Conservation (phyloP, 148 eudicot genomes). For the Agrostemma githago region DNA sequence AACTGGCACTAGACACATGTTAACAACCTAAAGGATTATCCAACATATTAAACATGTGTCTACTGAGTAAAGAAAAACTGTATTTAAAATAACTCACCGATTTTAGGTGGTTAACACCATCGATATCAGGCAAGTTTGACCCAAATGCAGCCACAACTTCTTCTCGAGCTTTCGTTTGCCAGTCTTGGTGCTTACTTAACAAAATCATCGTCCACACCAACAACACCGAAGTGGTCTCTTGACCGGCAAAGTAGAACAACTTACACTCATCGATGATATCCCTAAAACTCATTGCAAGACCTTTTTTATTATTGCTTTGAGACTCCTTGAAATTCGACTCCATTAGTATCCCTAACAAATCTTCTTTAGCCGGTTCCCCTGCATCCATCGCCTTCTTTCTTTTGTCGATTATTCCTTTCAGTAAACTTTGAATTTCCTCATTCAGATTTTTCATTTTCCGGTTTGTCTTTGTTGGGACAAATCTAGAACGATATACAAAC, state of each 20-base stretch:
- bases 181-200: slow-evolving; percentile 35
- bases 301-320: slow-evolving; percentile 7
- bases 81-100: background rate
- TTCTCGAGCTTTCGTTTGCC: slow-evolving; percentile 37
- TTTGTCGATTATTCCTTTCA: slow-evolving; percentile 24
- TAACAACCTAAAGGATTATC: too few species aligned
- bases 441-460: slow-evolving; percentile 17
- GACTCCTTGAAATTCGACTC: slow-evolving; percentile 26
- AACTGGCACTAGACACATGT: too few species aligned
- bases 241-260: slow-evolving; percentile 43
- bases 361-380: slow-evolving; percentile 25
- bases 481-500: slow-evolving; percentile 9
- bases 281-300: slow-evolving; percentile 21
- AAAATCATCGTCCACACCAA: slow-evolving; percentile 37
- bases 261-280: slow-evolving; percentile 38
- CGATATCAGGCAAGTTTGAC: slow-evolving; percentile 28
- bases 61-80: too few species aligned
- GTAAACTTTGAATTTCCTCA: slow-evolving; percentile 5
- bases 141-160: slow-evolving; percentile 34
- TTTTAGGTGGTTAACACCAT: slow-evolving; percentile 7
- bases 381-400: slow-evolving; percentile 31
- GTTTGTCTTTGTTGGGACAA: slow-evolving; percentile 33
- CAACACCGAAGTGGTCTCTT: slow-evolving; percentile 35
- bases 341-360: slow-evolving; percentile 33
- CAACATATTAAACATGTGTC: too few species aligned